Percentiles rank a stretch among this genome's conserved stretches.
Evolutionary conservation across 768 basidiomycete species (phyloP).

Genomic region (Tylopilus sp.): DNA sequence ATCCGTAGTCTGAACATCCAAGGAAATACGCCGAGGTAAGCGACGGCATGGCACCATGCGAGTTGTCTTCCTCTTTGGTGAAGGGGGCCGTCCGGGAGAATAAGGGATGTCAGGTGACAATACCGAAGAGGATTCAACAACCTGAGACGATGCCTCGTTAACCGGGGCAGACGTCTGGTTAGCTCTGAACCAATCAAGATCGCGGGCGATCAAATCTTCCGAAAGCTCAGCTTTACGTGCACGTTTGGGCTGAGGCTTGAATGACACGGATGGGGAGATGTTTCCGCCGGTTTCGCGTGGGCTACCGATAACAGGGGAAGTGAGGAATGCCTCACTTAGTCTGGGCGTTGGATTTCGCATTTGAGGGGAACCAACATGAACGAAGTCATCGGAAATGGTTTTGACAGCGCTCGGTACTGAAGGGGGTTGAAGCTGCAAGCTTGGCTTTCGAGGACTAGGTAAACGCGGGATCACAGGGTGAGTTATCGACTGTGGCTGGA

Average conservation of each 20-base stretch:
- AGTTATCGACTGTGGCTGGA: not conserved
- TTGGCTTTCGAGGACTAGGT: not conserved
- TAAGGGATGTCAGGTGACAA: not conserved
- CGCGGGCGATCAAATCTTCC: conserved; percentile 26
- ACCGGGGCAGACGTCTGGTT: conserved; percentile 1
- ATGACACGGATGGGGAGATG: not conserved
- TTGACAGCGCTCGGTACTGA: not conserved
- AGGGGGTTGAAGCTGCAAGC: not conserved
- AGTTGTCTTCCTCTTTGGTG: conserved; percentile 20
- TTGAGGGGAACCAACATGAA: not conserved
- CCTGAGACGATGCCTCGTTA: not conserved
- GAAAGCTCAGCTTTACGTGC: conserved; percentile 18
- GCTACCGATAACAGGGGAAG: not conserved
- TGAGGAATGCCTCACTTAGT: conserved; percentile 2
- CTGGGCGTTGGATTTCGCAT: not conserved
- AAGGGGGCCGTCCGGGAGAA: not conserved
- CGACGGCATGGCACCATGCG: conserved; percentile 26
- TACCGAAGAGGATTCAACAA: not conserved
- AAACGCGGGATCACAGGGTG: not conserved
- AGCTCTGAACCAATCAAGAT: conserved; percentile 29
- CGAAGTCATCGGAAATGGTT: not conserved
- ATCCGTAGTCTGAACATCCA: not conserved
- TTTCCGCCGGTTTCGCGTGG: not conserved
- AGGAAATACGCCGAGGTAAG: conserved; percentile 18
- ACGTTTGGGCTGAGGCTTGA: conserved; percentile 30